Conservation (phyloP, 768 basidiomycete genomes). For the Tephrocybe rancida region DNA sequence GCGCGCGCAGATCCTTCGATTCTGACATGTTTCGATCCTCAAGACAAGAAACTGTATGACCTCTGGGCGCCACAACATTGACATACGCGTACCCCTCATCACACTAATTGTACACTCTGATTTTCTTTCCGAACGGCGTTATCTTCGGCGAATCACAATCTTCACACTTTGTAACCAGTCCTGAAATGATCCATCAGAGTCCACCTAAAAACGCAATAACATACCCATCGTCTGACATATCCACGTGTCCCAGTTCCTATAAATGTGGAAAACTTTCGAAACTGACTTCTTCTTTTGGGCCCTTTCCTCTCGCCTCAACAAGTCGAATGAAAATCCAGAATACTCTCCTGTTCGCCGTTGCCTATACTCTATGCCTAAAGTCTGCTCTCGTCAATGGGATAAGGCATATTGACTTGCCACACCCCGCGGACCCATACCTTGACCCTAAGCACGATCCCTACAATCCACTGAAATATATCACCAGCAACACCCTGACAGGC, state of each 20-base stretch:
- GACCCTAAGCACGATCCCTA: slow-evolving; percentile 55
- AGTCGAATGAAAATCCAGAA: not conserved
- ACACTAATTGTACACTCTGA: not conserved
- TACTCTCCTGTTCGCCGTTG: not conserved
- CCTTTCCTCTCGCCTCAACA: not conserved
- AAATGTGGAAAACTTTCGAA: not conserved
- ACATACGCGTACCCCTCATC: not conserved
- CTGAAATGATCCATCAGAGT: not conserved
- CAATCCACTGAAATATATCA: slow-evolving; percentile 59
- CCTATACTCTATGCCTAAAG: not conserved
- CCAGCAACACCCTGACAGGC: slow-evolving; percentile 51
- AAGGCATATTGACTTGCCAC: slow-evolving; percentile 22
- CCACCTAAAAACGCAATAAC: not conserved
- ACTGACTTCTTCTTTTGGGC: not conserved
- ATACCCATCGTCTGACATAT: not conserved
- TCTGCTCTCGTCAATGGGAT: slow-evolving; percentile 16
- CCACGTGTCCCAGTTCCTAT: not conserved
- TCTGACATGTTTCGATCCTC: slow-evolving; percentile 73
- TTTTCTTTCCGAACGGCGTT: not conserved
- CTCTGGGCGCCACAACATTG: slow-evolving; percentile 67
- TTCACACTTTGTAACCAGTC: too few relatives aligned
- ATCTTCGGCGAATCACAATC: not conserved
- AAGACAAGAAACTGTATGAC: slow-evolving; percentile 76
- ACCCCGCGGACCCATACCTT: slow-evolving; percentile 41
- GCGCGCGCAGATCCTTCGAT: slow-evolving; percentile 70